Conservation (phyloP, 257 asterid species). For the Plantago ovata region DNA sequence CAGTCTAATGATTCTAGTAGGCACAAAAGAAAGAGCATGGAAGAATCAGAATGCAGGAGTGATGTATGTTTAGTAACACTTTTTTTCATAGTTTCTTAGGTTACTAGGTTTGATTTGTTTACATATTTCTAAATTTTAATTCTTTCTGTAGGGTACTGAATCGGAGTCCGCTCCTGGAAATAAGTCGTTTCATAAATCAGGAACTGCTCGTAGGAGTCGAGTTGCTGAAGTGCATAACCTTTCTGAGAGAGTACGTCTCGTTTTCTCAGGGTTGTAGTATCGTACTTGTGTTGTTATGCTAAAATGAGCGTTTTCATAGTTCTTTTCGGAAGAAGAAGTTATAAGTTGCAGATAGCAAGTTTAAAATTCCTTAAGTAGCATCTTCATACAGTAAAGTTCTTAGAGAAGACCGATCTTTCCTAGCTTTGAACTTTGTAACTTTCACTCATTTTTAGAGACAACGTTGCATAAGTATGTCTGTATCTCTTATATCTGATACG, state of each 20-base stretch:
- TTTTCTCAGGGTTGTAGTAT: too few relatives aligned
- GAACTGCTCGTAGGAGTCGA: slow-evolving; percentile 58
- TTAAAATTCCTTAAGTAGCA: too few relatives aligned
- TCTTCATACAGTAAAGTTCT: too few relatives aligned
- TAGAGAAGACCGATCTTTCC: too few relatives aligned
- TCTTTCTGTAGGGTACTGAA: slow-evolving; percentile 49
- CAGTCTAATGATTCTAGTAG: slow-evolving; percentile 34
- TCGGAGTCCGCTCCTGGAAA: slow-evolving; percentile 54
- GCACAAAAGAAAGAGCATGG: slow-evolving; percentile 57
- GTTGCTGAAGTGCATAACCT: slow-evolving; percentile 88
- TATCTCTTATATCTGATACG: background rate
- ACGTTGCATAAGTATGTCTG: background rate
- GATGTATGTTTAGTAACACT: slow-evolving; percentile 38
- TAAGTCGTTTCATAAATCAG: slow-evolving; percentile 49
- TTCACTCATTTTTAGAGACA: too few relatives aligned
- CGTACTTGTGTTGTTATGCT: too few relatives aligned
- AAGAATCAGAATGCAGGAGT: slow-evolving; percentile 66
- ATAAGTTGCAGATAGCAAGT: too few relatives aligned
- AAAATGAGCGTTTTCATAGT: too few relatives aligned
- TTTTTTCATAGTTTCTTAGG: background rate
- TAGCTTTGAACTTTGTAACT: too few relatives aligned
- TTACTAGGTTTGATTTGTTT: background rate
- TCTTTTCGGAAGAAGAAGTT: too few relatives aligned
- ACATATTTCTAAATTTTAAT: background rate
- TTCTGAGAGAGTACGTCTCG: slow-evolving; percentile 70